Evolutionary conservation across 768 basidiomycete species (phyloP).

Genomic region (Tephrocybe rancida): DNA sequence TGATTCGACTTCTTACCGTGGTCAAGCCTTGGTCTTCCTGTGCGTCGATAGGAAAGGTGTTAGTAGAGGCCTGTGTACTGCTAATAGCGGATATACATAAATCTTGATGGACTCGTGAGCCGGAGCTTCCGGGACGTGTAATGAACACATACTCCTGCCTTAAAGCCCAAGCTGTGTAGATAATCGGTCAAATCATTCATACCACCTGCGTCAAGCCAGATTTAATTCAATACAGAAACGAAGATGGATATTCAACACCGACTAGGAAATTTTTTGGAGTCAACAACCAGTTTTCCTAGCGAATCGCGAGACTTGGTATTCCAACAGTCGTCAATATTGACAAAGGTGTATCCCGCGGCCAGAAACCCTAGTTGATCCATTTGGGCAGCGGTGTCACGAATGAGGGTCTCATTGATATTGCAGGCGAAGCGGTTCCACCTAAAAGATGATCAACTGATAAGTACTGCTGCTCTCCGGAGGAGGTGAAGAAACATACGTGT

Average conservation of each 20-base stretch:
- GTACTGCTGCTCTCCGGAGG: background rate
- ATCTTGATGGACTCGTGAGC: no score
- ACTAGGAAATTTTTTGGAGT: slow-evolving; percentile 26
- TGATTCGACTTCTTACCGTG: slow-evolving; percentile 14
- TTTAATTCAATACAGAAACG: background rate
- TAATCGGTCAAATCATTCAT: slow-evolving; percentile 26
- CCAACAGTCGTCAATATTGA: slow-evolving; percentile 30
- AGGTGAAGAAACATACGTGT: slow-evolving; percentile 14
- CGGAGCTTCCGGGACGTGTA: background rate
- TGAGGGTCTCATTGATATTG: slow-evolving; percentile 25
- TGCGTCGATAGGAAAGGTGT: background rate
- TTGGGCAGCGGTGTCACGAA: slow-evolving; percentile 21
- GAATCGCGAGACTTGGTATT: slow-evolving; percentile 21
- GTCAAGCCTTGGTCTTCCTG: slow-evolving; percentile 26
- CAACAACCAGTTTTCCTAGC: slow-evolving; percentile 19
- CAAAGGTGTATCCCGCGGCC: slow-evolving; percentile 24
- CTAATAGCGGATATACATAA: no score
- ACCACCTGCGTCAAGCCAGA: slow-evolving; percentile 9
- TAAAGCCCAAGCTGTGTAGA: slow-evolving; percentile 24
- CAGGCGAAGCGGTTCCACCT: slow-evolving; percentile 28
- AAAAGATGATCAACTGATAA: background rate
- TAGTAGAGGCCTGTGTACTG: no score
- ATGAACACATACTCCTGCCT: slow-evolving; percentile 23
- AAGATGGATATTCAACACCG: background rate
- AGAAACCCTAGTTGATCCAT: slow-evolving; percentile 25